These are phyloP conservation scores for Pseudofabraea citricarpa DNA, from an alignment of 2,329 filamentous ascomycete genomes.

Conservation along the genomic window DNA sequence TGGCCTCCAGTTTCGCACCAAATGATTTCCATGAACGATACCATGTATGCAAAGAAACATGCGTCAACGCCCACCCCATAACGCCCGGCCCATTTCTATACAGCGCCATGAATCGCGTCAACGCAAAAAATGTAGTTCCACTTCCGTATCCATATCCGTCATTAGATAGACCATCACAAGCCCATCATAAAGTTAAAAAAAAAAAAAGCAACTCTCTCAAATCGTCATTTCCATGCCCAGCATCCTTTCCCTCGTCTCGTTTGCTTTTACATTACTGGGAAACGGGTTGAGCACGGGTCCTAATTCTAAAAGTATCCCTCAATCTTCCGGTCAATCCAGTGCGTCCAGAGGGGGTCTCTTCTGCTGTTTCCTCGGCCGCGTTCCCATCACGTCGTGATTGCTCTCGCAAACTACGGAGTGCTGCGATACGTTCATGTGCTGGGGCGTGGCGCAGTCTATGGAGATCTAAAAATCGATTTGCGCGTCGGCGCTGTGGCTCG, in stretches of 20 bases:
- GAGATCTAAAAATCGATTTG: constrained; percentile 51
- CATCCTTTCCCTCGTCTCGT: background rate
- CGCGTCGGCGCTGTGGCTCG: constrained; percentile 35
- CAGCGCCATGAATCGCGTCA: background rate
- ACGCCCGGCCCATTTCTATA: constrained; percentile 1
- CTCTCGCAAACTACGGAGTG: constrained; percentile 45
- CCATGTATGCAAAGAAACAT: too few relatives aligned
- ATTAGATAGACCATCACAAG: background rate
- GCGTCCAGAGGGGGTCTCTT: constrained; percentile 20
- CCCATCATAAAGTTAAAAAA: background rate
- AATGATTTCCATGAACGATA: background rate
- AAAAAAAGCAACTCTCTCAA: background rate
- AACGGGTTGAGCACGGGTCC: constrained; percentile 17
- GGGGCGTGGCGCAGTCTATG: constrained; percentile 54
- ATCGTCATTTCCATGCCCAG: constrained; percentile 1
- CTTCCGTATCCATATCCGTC: background rate
- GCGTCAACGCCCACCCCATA: too few relatives aligned
- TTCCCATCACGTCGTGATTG: constrained; percentile 20
- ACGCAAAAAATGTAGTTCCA: background rate
- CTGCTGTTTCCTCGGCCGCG: constrained; percentile 5
- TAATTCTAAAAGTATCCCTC: constrained; percentile 23
- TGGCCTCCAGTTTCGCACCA: background rate
- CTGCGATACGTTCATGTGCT: constrained; percentile 57
- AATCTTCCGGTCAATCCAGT: constrained; percentile 22
- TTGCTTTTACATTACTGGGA: background rate